Percentiles rank a stretch among this genome's conserved stretches.
phyloP scores from a whole-genome alignment of 805 yeast genomes.

The Candida dendrica region DNA sequence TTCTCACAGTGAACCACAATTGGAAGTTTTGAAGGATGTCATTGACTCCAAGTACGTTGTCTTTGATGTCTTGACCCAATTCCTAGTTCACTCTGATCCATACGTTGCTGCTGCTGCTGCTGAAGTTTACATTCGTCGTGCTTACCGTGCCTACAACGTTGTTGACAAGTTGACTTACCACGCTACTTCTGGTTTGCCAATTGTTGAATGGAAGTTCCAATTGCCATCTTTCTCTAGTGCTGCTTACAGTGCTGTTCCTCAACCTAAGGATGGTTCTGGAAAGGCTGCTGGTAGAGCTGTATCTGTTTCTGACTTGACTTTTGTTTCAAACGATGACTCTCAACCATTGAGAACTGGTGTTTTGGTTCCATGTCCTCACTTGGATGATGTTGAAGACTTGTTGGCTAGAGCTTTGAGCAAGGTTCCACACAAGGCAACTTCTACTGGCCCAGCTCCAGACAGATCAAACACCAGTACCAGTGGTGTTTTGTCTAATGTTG shows the following conservation, averaged over 20 bases:
- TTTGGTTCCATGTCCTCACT: conserved; percentile 68
- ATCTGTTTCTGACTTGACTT: conserved; percentile 88
- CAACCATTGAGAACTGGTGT: conserved; percentile 77
- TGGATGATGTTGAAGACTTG: conserved; percentile 87
- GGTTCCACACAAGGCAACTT: conserved; percentile 42
- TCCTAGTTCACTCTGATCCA: conserved; percentile 74
- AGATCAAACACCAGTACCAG: conserved; percentile 26
- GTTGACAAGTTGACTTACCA: conserved; percentile 69
- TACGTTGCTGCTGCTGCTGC: conserved; percentile 94
- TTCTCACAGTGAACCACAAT: conserved; percentile 74
- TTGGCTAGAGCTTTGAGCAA: conserved; percentile 67
- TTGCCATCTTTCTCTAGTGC: conserved; percentile 68
- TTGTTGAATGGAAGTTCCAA: conserved; percentile 84
- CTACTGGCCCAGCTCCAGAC: conserved; percentile 42
- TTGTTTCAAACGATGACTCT: conserved; percentile 65
- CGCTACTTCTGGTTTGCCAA: conserved; percentile 48
- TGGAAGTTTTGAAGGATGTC: conserved; percentile 77
- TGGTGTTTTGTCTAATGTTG: conserved; percentile 61
- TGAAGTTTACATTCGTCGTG: conserved; percentile 93
- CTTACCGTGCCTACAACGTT: conserved; percentile 92
- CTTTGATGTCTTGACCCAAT: conserved; percentile 91
- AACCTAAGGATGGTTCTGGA: conserved; percentile 34
- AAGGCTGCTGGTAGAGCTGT: conserved; percentile 68
- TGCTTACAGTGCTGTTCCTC: conserved; percentile 66
- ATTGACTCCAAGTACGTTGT: conserved; percentile 95